Evolutionary conservation across 2,329 filamentous ascomycete genomes (phyloP).

Genomic region (Cephalotrichum gorgonifer): DNA sequence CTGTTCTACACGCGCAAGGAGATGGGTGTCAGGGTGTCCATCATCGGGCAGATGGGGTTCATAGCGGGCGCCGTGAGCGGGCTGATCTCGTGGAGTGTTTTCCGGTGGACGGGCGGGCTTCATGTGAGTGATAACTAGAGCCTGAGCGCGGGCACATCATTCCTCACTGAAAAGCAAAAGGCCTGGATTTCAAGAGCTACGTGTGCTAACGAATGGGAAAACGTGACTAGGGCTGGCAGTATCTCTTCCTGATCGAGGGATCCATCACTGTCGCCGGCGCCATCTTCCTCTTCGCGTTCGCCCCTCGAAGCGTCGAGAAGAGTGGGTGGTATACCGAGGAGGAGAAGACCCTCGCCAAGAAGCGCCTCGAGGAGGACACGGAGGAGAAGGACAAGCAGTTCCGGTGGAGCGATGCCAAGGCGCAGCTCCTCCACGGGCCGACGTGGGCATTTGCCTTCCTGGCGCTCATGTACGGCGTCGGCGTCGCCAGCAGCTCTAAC

Average conservation of each 20-base stretch:
- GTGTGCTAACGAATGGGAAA: too few species aligned
- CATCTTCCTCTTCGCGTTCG: slow-evolving; percentile 11
- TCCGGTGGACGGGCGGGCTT: slow-evolving; percentile 12
- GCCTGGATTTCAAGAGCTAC: too few species aligned
- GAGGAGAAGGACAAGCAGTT: slow-evolving; percentile 12
- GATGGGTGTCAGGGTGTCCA: slow-evolving; percentile 6
- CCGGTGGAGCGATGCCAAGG: slow-evolving; percentile 13
- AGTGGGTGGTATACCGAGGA: slow-evolving; percentile 13
- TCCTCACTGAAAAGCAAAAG: too few species aligned
- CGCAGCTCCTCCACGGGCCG: slow-evolving; percentile 12
- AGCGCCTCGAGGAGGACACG: slow-evolving; percentile 14
- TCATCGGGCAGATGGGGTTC: slow-evolving; percentile 13
- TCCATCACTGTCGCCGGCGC: slow-evolving; percentile 13
- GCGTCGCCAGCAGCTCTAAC: slow-evolving; percentile 14
- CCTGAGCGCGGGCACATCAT: too few species aligned
- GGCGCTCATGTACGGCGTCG: slow-evolving; percentile 15
- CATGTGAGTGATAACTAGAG: slow-evolving; percentile 5
- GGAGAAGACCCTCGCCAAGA: slow-evolving; percentile 14
- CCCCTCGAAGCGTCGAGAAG: slow-evolving; percentile 12
- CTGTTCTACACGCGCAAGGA: slow-evolving; percentile 29
- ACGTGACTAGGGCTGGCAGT: slow-evolving; percentile 15
- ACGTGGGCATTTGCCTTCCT: slow-evolving; percentile 15
- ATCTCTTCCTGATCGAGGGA: slow-evolving; percentile 17
- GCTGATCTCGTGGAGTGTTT: slow-evolving; percentile 15
- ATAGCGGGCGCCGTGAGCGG: slow-evolving; percentile 15